phyloP scores from a whole-genome alignment of 805 yeast species.

The Blastobotrys peoriensis region DNA sequence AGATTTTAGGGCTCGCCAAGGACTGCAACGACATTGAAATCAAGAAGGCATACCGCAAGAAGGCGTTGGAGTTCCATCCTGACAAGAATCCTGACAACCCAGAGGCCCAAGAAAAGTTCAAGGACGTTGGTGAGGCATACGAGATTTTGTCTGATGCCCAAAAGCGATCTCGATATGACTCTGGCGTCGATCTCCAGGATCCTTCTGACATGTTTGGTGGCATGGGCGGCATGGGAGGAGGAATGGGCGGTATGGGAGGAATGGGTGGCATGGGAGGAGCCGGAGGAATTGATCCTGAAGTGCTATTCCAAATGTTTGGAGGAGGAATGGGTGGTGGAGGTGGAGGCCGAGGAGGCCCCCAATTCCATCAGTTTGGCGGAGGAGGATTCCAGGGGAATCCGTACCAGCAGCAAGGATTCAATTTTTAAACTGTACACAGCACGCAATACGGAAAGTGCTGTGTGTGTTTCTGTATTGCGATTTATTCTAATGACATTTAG shows the following conservation, averaged over 20 bases:
- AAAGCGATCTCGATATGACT: constrained; percentile 84
- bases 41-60: constrained; percentile 68
- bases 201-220: constrained; percentile 48
- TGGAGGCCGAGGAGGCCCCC: constrained; percentile 17
- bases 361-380: constrained; percentile 13
- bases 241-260: constrained; percentile 54
- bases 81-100: constrained; percentile 59
- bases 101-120: constrained; percentile 92
- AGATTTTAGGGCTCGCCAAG: constrained; percentile 47
- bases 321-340: constrained; percentile 23
- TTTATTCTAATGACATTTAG: background rate
- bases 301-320: constrained; percentile 37
- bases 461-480: background rate
- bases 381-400: constrained; percentile 18
- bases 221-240: constrained; percentile 65
- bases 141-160: constrained; percentile 80
- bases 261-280: constrained; percentile 41
- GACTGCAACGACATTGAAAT: constrained; percentile 50
- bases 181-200: constrained; percentile 64
- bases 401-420: constrained; percentile 3
- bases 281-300: constrained; percentile 30
- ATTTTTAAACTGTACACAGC: background rate
- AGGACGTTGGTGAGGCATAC: constrained; percentile 81
- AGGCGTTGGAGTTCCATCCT: constrained; percentile 71
- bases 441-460: background rate